Evolutionary conservation across 2,329 filamentous ascomycete species (phyloP).

Genomic region (Cryphonectria radicalis): DNA sequence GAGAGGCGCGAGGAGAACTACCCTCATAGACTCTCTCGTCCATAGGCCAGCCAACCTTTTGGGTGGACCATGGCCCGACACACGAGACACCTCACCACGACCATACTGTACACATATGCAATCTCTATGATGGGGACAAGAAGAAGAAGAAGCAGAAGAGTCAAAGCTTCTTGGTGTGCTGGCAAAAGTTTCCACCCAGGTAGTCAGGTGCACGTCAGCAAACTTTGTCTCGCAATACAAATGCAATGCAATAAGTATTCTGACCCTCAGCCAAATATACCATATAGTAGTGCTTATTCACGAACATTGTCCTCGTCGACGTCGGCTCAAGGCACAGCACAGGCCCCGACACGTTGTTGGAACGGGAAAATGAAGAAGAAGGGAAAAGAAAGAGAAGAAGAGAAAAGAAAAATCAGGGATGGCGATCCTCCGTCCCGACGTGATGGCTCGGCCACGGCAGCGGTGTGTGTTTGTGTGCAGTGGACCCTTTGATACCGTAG

Average conservation of each 20-base stretch:
- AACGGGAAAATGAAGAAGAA: not conserved
- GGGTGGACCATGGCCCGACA: not conserved
- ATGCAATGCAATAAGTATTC: too few species aligned
- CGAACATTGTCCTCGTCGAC: not conserved
- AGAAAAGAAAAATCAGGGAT: not conserved
- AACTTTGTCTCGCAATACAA: too few species aligned
- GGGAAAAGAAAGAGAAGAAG: too few species aligned
- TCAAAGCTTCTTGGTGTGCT: not conserved
- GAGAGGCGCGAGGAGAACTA: too few species aligned
- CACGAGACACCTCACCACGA: not conserved
- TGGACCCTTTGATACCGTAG: not conserved
- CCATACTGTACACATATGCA: not conserved
- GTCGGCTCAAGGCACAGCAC: not conserved
- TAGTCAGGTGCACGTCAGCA: too few species aligned
- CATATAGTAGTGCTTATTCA: too few species aligned
- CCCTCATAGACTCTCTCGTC: too few species aligned
- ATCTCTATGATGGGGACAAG: too few species aligned
- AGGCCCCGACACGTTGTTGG: not conserved
- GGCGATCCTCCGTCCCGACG: slow-evolving; percentile 3
- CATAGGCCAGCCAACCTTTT: too few species aligned
- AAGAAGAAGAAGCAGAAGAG: too few species aligned
- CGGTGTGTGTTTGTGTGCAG: not conserved
- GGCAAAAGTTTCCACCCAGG: not conserved
- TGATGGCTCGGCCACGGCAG: not conserved
- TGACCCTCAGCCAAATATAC: too few species aligned